Base-by-base conservation (phyloP, 2,329 filamentous ascomycete genomes). In the Orbilia quercus region DNA sequence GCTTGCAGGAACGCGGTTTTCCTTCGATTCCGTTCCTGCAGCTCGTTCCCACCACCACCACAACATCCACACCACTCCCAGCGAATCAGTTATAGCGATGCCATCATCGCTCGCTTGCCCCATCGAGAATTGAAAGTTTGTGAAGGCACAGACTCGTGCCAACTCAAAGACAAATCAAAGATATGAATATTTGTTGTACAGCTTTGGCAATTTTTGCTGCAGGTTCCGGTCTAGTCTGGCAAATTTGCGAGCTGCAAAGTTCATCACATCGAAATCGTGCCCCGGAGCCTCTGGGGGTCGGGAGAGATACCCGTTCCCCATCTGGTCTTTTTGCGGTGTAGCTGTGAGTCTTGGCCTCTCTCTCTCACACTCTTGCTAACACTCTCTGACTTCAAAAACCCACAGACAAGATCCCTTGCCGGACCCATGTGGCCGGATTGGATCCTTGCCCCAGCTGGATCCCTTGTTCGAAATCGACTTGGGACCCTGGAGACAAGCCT, bases 391-490 rank as follows among this genome's bases (percentile, higher is more conserved):
- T 31, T 25, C 20, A n/a, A n/a, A n/a, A n/a, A n/a, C n/a, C n/a
- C n/a, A 31, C 28, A 31, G 28, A 58, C 51, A 58, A 64, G 58
- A 59, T 22, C 48, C 66, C 66, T 51, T 65, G 67, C 59, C 62
- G 59, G 67, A 72, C 53, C 67, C 67, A 72, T 72, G 67, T 47
- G 67, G 67, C 67, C 67, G 67, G 67, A 60, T 65, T 64, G 22
- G 53, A 58, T 44, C 67, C 67, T 23, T 72, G 59, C 38, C 53
- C 67, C 50, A 59, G 58, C 58, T 47, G 12, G 14, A n/a, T 71
- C 36, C 42, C 50, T 38, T 51, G 42, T 34, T 40, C 36, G 14
- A 40, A 42, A 48, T 40, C 23, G 66, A 60, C 67, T 59, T n/a
- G 47, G 67, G 59, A 72, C 67, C 67, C 67, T 72, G 36, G 67